A percentile compares a stretch with the other conserved stretches of the same genome.
Evolutionary conservation across 1,284 basidiomycete species (phyloP).

Genomic region (Fereydounia khargensis): DNA sequence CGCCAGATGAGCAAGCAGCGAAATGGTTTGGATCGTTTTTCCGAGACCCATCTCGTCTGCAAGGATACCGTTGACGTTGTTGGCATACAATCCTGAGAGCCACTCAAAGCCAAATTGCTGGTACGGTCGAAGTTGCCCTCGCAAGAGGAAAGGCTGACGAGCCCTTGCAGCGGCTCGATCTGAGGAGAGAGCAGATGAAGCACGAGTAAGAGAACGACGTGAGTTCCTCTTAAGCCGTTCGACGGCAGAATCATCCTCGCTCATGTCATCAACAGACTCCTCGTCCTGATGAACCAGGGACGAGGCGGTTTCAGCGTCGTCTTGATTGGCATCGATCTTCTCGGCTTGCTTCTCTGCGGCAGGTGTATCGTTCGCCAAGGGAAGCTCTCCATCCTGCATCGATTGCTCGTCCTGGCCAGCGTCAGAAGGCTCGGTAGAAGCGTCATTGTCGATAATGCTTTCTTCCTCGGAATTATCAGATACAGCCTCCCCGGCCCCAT

Average conservation of each 20-base stretch:
- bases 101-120: constrained; percentile 93
- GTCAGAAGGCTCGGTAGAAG: too few relatives aligned
- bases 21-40: constrained; percentile 95
- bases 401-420: too few relatives aligned
- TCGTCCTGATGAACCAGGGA: constrained; percentile 9
- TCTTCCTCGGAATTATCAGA: too few relatives aligned
- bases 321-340: too few relatives aligned
- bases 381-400: too few relatives aligned
- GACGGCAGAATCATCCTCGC: constrained; percentile 8
- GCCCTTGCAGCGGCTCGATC: constrained; percentile 15
- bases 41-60: constrained; percentile 67
- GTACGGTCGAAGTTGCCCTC: constrained; percentile 86
- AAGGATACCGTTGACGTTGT: constrained; percentile 86
- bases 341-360: too few relatives aligned
- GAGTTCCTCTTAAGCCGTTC: too few relatives aligned
- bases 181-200: constrained; percentile 58
- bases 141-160: constrained; percentile 74
- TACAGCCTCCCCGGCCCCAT: too few relatives aligned
- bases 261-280: constrained; percentile 13
- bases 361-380: too few relatives aligned
- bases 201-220: constrained; percentile 27
- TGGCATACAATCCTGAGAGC: constrained; percentile 83
- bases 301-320: neutral
- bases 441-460: neutral
- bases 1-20: constrained; percentile 85